phyloP scores from a whole-genome alignment of 139 green algal genomes.

The Mychonastes homosphaera region DNA sequence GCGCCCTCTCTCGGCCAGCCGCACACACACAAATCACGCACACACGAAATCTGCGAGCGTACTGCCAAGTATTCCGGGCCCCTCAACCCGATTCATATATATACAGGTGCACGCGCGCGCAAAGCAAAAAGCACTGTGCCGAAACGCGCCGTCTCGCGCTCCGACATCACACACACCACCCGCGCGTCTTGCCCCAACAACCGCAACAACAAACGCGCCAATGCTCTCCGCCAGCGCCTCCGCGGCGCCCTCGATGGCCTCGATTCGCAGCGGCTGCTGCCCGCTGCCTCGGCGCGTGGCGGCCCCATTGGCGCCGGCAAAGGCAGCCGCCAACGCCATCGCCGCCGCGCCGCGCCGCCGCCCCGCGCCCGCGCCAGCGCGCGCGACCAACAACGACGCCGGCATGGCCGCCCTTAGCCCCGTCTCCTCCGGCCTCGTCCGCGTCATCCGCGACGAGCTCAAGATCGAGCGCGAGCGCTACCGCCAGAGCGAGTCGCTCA shows the following conservation, averaged over 20 bases:
- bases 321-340: neutral
- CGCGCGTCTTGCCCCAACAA: too few relatives aligned
- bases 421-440: constrained; percentile 13
- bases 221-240: too few relatives aligned
- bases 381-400: neutral
- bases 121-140: too few relatives aligned
- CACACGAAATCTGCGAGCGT: too few relatives aligned
- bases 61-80: too few relatives aligned
- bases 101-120: too few relatives aligned
- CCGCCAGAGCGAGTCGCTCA: constrained; percentile 30
- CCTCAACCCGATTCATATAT: too few relatives aligned
- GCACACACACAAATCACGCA: too few relatives aligned
- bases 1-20: too few relatives aligned
- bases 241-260: neutral
- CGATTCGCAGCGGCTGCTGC: constrained; percentile 1
- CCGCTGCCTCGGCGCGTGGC: neutral
- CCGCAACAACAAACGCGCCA: too few relatives aligned
- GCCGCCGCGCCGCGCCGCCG: neutral
- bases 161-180: too few relatives aligned
- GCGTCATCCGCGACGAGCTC: constrained; percentile 45
- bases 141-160: too few relatives aligned
- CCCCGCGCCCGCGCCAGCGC: neutral
- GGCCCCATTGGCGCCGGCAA: neutral
- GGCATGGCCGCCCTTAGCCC: neutral
- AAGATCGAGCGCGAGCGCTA: constrained; percentile 56